Base-by-base conservation (phyloP, 495 filamentous ascomycete genomes). In the Annulohypoxylon bovei region DNA sequence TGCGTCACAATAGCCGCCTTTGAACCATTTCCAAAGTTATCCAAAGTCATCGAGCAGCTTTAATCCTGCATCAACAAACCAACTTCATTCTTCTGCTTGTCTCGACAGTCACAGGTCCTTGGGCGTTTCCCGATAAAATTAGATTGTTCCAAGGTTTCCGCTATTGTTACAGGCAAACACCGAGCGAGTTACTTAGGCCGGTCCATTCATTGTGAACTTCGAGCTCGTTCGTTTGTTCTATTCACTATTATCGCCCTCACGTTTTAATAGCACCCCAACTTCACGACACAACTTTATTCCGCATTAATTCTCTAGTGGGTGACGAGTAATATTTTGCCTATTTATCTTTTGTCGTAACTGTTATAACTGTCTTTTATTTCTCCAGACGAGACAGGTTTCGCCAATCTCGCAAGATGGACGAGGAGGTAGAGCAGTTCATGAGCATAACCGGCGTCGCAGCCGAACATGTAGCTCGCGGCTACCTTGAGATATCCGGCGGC, bases 401-500 rank as follows among this genome's bases (percentile, higher is more conserved):
- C 79, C 85, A 70, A 25, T 62, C 49, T 20, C 6, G 9, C 79
- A 86, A 70, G 72, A 97, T 96, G 92, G 92, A 92, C 59, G 86
- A 88, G 64, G 83, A 85, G 4, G 73, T 82, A 30, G 80, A 77
- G 12, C 79, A 83, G 67, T 94, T 95, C 76, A 83, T 82, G 74
- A 82, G 75, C 81, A 88, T 99, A 75, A 98, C 95, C 39, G 82
- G 80, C 20, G 80, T 82, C 40, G 77, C 63, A 58, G 84, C 87
- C 8, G 82, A 89, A 65, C 54, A 53, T 12, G 84, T 88, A 64
- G 94, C 93, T 23, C 84, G 84, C 59, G 91, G 91, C 69, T 97
- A 96, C 78, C 86, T 98, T 35, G 84, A 90, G 70, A 82, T 99
- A 57, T 89, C 93, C 25, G 92, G 96, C 68, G 89, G 88, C 72